phyloP scores from a whole-genome alignment of 345 rosid genomes.

The Linum tenue region DNA sequence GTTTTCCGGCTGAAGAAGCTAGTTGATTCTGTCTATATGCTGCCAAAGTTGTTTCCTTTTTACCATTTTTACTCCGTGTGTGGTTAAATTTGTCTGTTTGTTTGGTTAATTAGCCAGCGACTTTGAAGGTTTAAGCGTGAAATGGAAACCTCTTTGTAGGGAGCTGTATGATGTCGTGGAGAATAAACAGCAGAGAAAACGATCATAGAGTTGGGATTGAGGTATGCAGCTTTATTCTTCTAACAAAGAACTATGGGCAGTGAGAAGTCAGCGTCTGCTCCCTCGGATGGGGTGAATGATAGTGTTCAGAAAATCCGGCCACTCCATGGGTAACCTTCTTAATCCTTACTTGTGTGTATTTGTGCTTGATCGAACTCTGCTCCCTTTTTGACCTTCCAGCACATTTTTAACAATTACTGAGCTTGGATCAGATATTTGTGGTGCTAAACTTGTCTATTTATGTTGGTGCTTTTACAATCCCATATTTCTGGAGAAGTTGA shows the following conservation, averaged over 20 bases:
- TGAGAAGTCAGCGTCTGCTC: slow-evolving; percentile 45
- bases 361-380: neutral
- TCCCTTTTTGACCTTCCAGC: neutral
- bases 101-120: slow-evolving; percentile 18
- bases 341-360: neutral
- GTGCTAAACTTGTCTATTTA: neutral
- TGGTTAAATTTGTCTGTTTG: neutral
- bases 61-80: neutral
- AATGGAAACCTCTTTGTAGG: slow-evolving; percentile 14
- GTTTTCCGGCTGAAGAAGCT: neutral
- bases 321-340: slow-evolving; percentile 58
- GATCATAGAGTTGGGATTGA: slow-evolving; percentile 44
- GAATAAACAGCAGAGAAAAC: slow-evolving; percentile 31
- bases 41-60: neutral
- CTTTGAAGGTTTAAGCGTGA: slow-evolving; percentile 19
- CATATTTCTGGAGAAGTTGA: too few relatives aligned
- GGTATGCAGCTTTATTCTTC: slow-evolving; percentile 32
- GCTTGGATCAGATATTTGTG: neutral
- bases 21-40: neutral
- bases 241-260: slow-evolving; percentile 59
- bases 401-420: neutral
- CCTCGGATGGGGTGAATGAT: slow-evolving; percentile 42
- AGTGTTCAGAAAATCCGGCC: slow-evolving; percentile 43
- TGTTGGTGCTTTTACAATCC: too few relatives aligned
- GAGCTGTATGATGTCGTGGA: slow-evolving; percentile 46